These are phyloP conservation scores for Magnusiomyces tetraspermus DNA, from an alignment of 1,139 yeast species.

Conservation along the genomic window DNA sequence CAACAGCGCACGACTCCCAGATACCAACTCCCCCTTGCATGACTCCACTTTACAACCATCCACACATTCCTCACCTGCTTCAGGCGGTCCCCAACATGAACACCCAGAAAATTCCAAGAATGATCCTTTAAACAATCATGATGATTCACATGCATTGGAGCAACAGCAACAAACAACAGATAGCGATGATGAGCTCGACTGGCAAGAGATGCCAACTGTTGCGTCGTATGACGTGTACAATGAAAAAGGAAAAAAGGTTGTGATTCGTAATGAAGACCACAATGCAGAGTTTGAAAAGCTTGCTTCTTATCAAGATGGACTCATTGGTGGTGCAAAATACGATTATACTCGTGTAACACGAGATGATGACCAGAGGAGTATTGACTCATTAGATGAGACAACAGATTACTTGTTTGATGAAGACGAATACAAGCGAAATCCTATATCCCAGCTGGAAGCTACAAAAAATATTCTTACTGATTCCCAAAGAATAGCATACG, in stretches of 20 bases:
- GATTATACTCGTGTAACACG: conserved; percentile 82
- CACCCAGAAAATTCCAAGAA: background rate
- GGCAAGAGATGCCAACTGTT: conserved; percentile 56
- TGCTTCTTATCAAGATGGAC: conserved; percentile 24
- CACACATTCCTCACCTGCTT: too few species aligned
- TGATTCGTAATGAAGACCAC: conserved; percentile 22
- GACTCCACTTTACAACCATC: too few species aligned
- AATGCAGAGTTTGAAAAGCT: conserved; percentile 14
- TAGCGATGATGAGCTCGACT: conserved; percentile 30
- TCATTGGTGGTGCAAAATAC: conserved; percentile 23
- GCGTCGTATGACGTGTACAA: conserved; percentile 52
- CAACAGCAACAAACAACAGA: too few species aligned
- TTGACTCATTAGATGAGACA: conserved; percentile 57
- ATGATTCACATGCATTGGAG: background rate
- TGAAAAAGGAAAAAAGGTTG: conserved; percentile 44
- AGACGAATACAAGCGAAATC: conserved; percentile 40
- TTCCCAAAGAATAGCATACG: conserved; percentile 82
- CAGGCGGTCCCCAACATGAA: too few species aligned
- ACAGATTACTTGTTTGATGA: conserved; percentile 72
- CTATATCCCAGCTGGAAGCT: conserved; percentile 58
- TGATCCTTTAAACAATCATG: background rate
- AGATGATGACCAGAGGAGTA: conserved; percentile 76
- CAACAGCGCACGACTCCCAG: background rate
- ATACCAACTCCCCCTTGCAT: too few species aligned
- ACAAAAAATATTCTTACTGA: conserved; percentile 78